Evolutionary conservation across 2,329 filamentous ascomycete genomes (phyloP).

Genomic region (Phialophora tarda): DNA sequence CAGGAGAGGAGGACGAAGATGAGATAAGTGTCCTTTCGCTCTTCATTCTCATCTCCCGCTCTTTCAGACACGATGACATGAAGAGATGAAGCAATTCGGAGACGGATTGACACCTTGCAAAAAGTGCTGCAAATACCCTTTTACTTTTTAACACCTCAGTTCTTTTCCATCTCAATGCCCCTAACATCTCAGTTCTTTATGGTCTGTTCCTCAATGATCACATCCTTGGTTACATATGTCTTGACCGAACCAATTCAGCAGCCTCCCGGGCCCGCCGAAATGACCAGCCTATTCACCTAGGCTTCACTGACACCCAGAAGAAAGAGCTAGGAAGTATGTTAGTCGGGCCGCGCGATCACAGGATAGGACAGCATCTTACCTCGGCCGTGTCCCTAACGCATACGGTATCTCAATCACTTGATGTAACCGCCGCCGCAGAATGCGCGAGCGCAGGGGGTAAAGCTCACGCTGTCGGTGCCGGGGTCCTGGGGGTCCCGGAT

Average conservation of each 20-base stretch:
- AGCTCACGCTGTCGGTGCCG: not conserved
- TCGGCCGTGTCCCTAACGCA: too few relatives aligned
- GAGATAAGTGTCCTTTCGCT: not conserved
- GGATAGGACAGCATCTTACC: not conserved
- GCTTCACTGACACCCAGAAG: not conserved
- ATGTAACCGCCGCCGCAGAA: not conserved
- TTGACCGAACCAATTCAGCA: not conserved
- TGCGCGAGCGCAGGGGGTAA: not conserved
- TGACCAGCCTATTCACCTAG: too few relatives aligned
- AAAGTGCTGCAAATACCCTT: not conserved
- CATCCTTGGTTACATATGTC: not conserved
- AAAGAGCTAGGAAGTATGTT: not conserved
- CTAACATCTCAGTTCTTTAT: not conserved
- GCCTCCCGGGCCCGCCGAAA: not conserved
- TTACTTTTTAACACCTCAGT: not conserved
- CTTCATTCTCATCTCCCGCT: not conserved
- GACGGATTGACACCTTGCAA: not conserved
- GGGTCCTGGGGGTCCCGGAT: not conserved
- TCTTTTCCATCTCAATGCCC: not conserved
- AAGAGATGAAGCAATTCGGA: not conserved
- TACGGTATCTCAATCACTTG: not conserved
- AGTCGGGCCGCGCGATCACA: not conserved
- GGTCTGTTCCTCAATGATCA: not conserved
- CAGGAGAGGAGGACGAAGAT: conserved; percentile 21
- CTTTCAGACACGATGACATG: not conserved